Evolutionary conservation across 106 monocot species (phyloP).

Genomic region (Allium sativum): DNA sequence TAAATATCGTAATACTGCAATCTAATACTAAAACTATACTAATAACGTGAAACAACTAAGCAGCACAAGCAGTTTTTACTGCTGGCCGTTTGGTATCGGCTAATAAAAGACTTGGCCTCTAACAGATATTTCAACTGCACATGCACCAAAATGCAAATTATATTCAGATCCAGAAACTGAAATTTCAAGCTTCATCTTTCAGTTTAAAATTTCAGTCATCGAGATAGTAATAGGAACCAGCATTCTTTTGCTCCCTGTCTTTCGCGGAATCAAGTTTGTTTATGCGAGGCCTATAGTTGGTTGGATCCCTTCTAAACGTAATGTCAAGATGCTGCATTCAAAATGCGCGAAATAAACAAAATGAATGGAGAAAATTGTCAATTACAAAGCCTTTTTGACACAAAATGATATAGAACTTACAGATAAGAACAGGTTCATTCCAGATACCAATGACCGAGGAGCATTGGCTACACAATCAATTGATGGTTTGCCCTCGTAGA

Average conservation of each 20-base stretch:
- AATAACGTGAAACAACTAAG: no score
- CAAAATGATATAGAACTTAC: constrained; percentile 35
- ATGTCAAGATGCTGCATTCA: constrained; percentile 81
- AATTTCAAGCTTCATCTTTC: no score
- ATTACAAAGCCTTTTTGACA: background rate
- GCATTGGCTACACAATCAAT: constrained; percentile 76
- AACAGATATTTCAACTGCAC: no score
- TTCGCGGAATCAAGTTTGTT: constrained; percentile 92
- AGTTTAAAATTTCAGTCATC: constrained; percentile 45
- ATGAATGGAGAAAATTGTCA: background rate
- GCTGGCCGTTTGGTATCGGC: no score
- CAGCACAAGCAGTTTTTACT: no score
- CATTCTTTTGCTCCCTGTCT: constrained; percentile 88
- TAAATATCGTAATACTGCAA: no score
- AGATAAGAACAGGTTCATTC: constrained; percentile 94
- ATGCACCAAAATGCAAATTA: no score
- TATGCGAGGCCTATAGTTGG: constrained; percentile 81
- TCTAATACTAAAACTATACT: no score
- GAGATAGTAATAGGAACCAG: constrained; percentile 94
- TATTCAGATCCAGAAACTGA: no score
- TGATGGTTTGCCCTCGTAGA: constrained; percentile 87
- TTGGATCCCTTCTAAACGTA: constrained; percentile 89
- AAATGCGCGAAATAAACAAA: background rate
- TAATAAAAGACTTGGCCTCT: no score
- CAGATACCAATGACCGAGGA: constrained; percentile 90